Conservation (phyloP, 306 rosid species). For the Nissolia schottii region DNA sequence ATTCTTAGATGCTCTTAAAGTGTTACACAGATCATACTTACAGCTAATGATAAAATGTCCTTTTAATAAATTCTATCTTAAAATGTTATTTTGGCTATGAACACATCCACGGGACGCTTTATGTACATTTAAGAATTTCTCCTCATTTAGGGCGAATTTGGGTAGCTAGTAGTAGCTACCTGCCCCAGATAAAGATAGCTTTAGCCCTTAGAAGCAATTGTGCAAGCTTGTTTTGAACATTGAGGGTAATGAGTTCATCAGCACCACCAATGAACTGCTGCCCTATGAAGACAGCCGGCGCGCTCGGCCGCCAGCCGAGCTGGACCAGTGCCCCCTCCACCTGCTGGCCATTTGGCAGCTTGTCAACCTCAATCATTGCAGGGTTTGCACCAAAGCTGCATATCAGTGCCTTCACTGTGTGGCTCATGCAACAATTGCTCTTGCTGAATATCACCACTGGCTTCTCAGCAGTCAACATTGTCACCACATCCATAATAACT, state of each 20-base stretch:
- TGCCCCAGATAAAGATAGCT: slow-evolving; percentile 50
- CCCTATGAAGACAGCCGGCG: slow-evolving; percentile 70
- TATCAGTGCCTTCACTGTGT: slow-evolving; percentile 49
- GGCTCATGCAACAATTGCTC: slow-evolving; percentile 50
- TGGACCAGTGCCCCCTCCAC: slow-evolving; percentile 48
- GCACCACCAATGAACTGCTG: slow-evolving; percentile 64
- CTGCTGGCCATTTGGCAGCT: slow-evolving; percentile 43
- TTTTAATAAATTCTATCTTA: too few relatives aligned
- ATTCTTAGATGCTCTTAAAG: too few relatives aligned
- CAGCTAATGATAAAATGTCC: too few relatives aligned
- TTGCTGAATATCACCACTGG: slow-evolving; percentile 77
- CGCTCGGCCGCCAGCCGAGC: slow-evolving; percentile 53
- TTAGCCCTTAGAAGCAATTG: slow-evolving; percentile 50
- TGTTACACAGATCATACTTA: too few relatives aligned
- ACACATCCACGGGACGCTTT: too few relatives aligned
- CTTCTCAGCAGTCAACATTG: slow-evolving; percentile 49
- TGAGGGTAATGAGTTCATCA: slow-evolving; percentile 50
- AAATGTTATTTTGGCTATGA: too few relatives aligned
- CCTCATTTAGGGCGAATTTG: background rate
- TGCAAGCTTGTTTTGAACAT: slow-evolving; percentile 50
- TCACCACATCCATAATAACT: slow-evolving; percentile 41
- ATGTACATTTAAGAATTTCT: too few relatives aligned
- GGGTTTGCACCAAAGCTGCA: slow-evolving; percentile 47
- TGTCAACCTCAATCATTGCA: slow-evolving; percentile 50
- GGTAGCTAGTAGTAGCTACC: background rate